A percentile compares a stretch with the other conserved stretches of the same genome.
These are phyloP conservation scores for Manihot esculenta DNA, from an alignment of 441 rosid genomes.

Conservation along the genomic window DNA sequence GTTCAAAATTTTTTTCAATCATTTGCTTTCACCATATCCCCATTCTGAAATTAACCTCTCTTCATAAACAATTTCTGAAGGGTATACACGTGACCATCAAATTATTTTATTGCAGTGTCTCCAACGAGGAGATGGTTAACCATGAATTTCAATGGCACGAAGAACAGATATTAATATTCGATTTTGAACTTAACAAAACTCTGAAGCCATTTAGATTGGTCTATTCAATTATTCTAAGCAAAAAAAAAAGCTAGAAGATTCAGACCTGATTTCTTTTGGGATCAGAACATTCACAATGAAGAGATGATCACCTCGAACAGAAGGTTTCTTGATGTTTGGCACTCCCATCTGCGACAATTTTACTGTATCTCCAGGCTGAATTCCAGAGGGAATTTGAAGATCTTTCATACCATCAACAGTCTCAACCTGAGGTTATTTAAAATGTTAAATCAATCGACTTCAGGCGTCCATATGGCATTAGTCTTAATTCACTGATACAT, in stretches of 20 bases:
- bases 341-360: conserved; percentile 69
- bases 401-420: conserved; percentile 78
- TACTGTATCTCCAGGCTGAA: conserved; percentile 80
- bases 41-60: too few relatives aligned
- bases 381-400: conserved; percentile 73
- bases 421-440: conserved; percentile 63
- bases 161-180: too few relatives aligned
- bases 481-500: not conserved
- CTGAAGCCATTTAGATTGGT: not conserved
- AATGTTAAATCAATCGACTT: conserved; percentile 8
- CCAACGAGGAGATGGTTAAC: too few relatives aligned
- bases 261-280: conserved; percentile 74
- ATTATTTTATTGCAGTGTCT: too few relatives aligned
- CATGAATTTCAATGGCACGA: too few relatives aligned
- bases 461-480: not conserved
- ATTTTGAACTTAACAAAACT: too few relatives aligned
- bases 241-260: conserved; percentile 13
- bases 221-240: not conserved
- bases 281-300: conserved; percentile 70
- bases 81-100: too few relatives aligned
- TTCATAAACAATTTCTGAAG: too few relatives aligned
- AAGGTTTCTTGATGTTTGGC: conserved; percentile 74
- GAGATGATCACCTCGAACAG: conserved; percentile 78
- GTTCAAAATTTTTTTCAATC: too few relatives aligned
- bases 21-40: too few relatives aligned